Evolutionary conservation across 2,329 filamentous ascomycete genomes (phyloP).

Genomic region (Knufia petricola): DNA sequence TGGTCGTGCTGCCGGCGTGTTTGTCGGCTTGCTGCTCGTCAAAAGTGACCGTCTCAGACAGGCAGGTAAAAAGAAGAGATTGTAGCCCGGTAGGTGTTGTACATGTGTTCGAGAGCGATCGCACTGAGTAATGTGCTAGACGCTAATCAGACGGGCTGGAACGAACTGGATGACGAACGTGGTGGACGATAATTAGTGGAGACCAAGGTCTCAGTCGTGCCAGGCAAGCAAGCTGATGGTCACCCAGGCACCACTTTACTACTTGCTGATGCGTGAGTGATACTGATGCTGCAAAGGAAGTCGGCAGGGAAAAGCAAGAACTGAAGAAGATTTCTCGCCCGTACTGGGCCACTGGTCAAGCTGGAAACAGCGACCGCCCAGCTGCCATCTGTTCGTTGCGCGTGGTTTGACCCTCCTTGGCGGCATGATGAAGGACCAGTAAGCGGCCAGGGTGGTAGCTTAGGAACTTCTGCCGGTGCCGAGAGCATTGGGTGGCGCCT

Average conservation of each 20-base stretch:
- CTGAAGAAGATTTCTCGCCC: no score
- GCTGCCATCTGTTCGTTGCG: not conserved
- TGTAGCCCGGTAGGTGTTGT: not conserved
- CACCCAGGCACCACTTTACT: not conserved
- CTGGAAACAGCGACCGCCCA: not conserved
- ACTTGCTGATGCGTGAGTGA: no score
- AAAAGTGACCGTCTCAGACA: not conserved
- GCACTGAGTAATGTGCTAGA: no score
- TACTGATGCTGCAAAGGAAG: no score
- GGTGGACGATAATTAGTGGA: conserved; percentile 2
- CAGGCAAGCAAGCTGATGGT: no score
- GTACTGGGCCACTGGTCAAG: no score
- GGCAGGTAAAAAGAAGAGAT: not conserved
- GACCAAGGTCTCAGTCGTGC: not conserved
- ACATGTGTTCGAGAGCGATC: not conserved
- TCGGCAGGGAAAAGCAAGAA: no score
- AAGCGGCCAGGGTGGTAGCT: not conserved
- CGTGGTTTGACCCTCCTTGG: not conserved
- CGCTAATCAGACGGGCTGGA: not conserved
- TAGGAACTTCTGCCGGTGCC: conserved; percentile 1
- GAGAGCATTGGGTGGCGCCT: not conserved
- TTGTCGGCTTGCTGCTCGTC: not conserved
- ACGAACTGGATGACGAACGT: conserved; percentile 9
- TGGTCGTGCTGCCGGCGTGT: not conserved
- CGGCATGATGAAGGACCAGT: not conserved